Conservation (phyloP, 2,329 filamentous ascomycete species). For the Cordyceps sp. region DNA sequence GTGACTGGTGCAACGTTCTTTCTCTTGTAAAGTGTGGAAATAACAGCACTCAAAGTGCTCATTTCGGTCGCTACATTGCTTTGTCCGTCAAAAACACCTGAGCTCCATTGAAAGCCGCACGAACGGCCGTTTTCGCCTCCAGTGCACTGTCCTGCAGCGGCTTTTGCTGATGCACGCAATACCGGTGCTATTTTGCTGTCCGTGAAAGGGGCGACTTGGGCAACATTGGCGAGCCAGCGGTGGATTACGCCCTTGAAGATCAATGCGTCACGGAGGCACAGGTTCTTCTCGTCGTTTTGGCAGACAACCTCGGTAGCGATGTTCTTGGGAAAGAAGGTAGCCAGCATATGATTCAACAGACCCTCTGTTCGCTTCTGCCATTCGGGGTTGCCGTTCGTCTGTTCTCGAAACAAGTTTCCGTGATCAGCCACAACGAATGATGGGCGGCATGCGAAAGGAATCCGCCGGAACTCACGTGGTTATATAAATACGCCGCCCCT, state of each 20-base stretch:
- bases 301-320: slow-evolving; percentile 44
- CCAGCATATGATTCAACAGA: slow-evolving; percentile 16
- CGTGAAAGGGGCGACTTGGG: slow-evolving; percentile 36
- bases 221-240: slow-evolving; percentile 34
- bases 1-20: slow-evolving; percentile 22
- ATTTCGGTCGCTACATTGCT: slow-evolving; percentile 41
- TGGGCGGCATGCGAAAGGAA: too few relatives aligned
- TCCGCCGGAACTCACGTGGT: slow-evolving; percentile 18
- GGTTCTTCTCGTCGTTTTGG: slow-evolving; percentile 35
- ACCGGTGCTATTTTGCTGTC: slow-evolving; percentile 28
- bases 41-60: slow-evolving; percentile 38
- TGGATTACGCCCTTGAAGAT: slow-evolving; percentile 41
- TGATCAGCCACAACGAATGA: neutral
- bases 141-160: slow-evolving; percentile 34
- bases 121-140: slow-evolving; percentile 26
- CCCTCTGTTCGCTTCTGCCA: slow-evolving; percentile 34
- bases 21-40: slow-evolving; percentile 25
- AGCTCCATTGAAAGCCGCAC: slow-evolving; percentile 38
- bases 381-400: slow-evolving; percentile 25
- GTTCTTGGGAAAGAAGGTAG: slow-evolving; percentile 33
- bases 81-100: slow-evolving; percentile 30
- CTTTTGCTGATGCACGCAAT: slow-evolving; percentile 31
- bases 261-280: neutral
- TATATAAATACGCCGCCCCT: slow-evolving; percentile 47
- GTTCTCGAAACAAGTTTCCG: slow-evolving; percentile 11